phyloP scores from a whole-genome alignment of 441 rosid species.

The Manihot esculenta region DNA sequence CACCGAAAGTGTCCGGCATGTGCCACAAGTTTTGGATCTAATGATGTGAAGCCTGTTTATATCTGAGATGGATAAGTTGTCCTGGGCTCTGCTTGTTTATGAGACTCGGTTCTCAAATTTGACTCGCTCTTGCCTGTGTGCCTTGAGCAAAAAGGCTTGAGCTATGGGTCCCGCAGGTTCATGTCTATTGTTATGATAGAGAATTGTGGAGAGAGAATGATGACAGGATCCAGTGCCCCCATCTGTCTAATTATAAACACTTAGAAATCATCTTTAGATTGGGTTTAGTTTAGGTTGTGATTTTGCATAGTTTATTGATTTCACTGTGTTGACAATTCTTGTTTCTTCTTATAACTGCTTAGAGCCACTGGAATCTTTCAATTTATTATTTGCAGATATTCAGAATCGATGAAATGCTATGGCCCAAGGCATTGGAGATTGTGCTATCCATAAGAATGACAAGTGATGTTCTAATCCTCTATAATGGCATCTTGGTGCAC shows the following conservation, averaged over 20 bases:
- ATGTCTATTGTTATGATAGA: conserved; percentile 19
- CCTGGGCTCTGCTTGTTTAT: conserved; percentile 5
- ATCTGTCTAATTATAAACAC: conserved; percentile 21
- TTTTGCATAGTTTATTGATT: conserved; percentile 18
- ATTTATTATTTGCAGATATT: conserved; percentile 31
- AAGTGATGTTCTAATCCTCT: conserved; percentile 18
- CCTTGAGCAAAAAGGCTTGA: conserved; percentile 13
- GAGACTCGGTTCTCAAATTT: not conserved
- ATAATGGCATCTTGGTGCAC: not conserved
- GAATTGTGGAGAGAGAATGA: conserved; percentile 15
- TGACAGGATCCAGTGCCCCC: conserved; percentile 23
- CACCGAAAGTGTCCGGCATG: conserved; percentile 92
- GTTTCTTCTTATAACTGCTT: conserved; percentile 22
- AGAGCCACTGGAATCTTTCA: conserved; percentile 24
- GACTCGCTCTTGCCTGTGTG: not conserved
- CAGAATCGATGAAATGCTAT: conserved; percentile 26
- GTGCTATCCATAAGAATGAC: conserved; percentile 17
- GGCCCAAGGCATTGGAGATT: conserved; percentile 25
- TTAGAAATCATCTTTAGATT: conserved; percentile 26
- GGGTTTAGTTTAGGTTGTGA: conserved; percentile 28
- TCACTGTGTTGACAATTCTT: conserved; percentile 26
- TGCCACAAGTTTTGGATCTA: conserved; percentile 75
- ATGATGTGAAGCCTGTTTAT: conserved; percentile 89
- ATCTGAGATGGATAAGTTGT: conserved; percentile 36
- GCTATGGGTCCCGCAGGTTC: conserved; percentile 26